Conservation (phyloP, 805 yeast genomes). For the Ascoidea tarda region DNA sequence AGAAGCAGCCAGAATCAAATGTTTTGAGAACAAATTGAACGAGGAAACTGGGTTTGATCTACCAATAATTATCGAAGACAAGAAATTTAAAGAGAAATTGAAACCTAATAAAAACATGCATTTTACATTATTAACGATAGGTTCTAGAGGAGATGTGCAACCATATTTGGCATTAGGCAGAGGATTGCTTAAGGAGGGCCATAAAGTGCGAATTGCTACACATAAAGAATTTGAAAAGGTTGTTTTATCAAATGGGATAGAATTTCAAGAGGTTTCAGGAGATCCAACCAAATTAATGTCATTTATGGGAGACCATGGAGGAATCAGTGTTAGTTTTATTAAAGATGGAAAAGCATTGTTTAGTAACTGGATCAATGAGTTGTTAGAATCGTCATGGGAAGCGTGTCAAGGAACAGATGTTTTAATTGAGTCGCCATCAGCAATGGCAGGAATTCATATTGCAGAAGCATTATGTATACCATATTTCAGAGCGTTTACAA, state of each 20-base stretch:
- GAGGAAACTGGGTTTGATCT: slow-evolving; percentile 41
- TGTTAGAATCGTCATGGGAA: slow-evolving; percentile 63
- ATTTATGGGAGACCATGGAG: slow-evolving; percentile 83
- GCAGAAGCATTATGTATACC: slow-evolving; percentile 89
- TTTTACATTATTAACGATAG: slow-evolving; percentile 72
- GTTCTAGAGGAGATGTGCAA: slow-evolving; percentile 94
- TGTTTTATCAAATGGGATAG: slow-evolving; percentile 53
- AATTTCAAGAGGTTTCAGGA: slow-evolving; percentile 71
- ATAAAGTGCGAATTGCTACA: slow-evolving; percentile 70
- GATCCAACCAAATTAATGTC: slow-evolving; percentile 88
- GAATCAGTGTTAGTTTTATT: slow-evolving; percentile 69
- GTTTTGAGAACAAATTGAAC: slow-evolving; percentile 54
- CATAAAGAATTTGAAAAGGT: slow-evolving; percentile 72
- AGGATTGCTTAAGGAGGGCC: slow-evolving; percentile 72
- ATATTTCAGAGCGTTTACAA: slow-evolving; percentile 87
- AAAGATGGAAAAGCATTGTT: slow-evolving; percentile 75
- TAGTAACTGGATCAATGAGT: slow-evolving; percentile 68
- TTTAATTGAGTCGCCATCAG: slow-evolving; percentile 88
- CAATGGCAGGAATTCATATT: slow-evolving; percentile 90
- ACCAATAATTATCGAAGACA: slow-evolving; percentile 57
- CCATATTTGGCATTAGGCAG: slow-evolving; percentile 87
- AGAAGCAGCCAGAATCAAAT: slow-evolving; percentile 44
- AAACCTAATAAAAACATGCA: slow-evolving; percentile 40
- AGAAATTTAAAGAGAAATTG: slow-evolving; percentile 31
- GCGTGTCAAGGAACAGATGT: slow-evolving; percentile 77